These are phyloP conservation scores for Podospora pseudocomata DNA, from an alignment of 495 filamentous ascomycete species.

Conservation along the genomic window DNA sequence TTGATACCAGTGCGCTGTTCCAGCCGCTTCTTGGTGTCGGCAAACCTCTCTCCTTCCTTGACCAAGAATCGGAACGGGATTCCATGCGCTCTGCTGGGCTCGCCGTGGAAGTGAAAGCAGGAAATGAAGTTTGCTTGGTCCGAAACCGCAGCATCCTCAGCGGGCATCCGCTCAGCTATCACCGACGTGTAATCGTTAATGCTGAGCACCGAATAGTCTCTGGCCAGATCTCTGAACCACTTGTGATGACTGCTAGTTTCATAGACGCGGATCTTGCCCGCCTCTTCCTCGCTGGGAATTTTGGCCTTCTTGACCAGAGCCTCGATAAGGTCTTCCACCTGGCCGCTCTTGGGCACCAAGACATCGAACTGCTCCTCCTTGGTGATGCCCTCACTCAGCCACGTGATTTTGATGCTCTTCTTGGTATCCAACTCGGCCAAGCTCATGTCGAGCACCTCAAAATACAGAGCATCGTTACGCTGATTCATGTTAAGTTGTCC, in stretches of 20 bases:
- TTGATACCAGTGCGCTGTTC: conserved; percentile 90
- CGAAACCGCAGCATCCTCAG: conserved; percentile 62
- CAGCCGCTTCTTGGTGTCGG: conserved; percentile 84
- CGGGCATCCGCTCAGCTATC: conserved; percentile 73
- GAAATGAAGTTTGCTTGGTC: conserved; percentile 57
- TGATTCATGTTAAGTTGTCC: conserved; percentile 58
- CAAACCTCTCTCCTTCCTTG: conserved; percentile 82
- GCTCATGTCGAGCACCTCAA: conserved; percentile 90
- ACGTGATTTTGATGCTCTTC: conserved; percentile 74
- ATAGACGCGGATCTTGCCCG: conserved; percentile 65
- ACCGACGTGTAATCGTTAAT: conserved; percentile 84
- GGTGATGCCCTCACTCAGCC: conserved; percentile 81
- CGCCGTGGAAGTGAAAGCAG: conserved; percentile 87
- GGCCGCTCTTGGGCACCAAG: conserved; percentile 77
- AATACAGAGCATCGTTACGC: conserved; percentile 73
- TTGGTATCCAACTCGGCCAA: conserved; percentile 89
- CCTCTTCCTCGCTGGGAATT: conserved; percentile 66
- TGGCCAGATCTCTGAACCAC: conserved; percentile 67
- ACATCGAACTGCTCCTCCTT: conserved; percentile 85
- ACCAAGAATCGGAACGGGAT: conserved; percentile 89
- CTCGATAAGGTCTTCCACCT: conserved; percentile 68
- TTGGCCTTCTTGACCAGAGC: conserved; percentile 74
- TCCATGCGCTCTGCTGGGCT: conserved; percentile 68
- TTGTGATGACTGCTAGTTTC: conserved; percentile 75
- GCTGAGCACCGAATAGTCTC: conserved; percentile 61